Evolutionary conservation across 139 green algal species (phyloP).

Genomic region (Chlorella sorokiniana): DNA sequence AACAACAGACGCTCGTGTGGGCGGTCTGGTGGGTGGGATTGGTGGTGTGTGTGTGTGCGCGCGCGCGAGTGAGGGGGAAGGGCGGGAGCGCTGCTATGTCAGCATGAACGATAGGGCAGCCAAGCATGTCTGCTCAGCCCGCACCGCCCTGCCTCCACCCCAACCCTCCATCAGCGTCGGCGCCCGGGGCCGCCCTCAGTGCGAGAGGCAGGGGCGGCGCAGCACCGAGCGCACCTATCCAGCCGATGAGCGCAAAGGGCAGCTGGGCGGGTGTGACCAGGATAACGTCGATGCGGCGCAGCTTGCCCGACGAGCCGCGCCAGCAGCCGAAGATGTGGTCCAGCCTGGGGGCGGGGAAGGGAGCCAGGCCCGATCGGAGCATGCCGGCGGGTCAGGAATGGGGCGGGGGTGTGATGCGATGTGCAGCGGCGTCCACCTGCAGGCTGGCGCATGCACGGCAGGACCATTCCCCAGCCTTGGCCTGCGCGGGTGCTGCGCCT

Average conservation of each 20-base stretch:
- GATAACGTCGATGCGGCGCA: constrained; percentile 54
- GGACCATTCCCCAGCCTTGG: too few relatives aligned
- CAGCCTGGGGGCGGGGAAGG: constrained; percentile 28
- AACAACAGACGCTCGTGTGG: background rate
- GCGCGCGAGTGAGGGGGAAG: background rate
- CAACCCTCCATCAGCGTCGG: too few relatives aligned
- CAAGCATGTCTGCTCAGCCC: too few relatives aligned
- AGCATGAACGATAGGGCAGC: too few relatives aligned
- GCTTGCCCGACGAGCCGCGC: constrained; percentile 24
- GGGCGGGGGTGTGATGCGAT: too few relatives aligned
- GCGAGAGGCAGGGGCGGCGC: background rate
- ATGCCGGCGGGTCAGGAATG: too few relatives aligned
- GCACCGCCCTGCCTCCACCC: background rate
- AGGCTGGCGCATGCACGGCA: too few relatives aligned
- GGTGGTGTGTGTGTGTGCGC: background rate
- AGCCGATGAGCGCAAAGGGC: constrained; percentile 47
- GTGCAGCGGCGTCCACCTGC: too few relatives aligned
- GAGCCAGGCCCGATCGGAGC: too few relatives aligned
- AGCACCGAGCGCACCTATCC: constrained; percentile 38
- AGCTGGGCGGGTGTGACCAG: constrained; percentile 33
- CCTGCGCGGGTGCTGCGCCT: too few relatives aligned
- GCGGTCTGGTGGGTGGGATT: background rate
- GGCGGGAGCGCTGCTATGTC: too few relatives aligned
- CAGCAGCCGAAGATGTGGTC: constrained; percentile 54
- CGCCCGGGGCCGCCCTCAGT: too few relatives aligned